Base-by-base conservation (phyloP, 139 green algal genomes). In the Coelastrella sp. region DNA sequence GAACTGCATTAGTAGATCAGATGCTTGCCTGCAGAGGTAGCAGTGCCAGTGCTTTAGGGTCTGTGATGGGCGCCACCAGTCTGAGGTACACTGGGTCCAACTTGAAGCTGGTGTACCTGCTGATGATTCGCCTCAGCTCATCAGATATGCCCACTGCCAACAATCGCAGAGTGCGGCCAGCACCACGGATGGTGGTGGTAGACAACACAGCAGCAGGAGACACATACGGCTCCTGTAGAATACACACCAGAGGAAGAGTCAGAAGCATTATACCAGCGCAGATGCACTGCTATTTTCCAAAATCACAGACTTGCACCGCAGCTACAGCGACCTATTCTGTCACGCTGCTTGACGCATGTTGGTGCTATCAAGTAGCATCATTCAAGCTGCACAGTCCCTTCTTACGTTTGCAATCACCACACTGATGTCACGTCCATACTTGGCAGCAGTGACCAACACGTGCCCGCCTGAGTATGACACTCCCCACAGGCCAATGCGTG, bases 341-440 rank as follows among this genome's bases (percentile, higher is more conserved):
- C n/a, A n/a, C n/a, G n/a, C n/a, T n/a, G n/a, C n/a, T n/a, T n/a
- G n/a, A n/a, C n/a, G n/a, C n/a, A n/a, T n/a, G n/a, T n/a, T n/a
- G n/a, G n/a, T n/a, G n/a, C n/a, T n/a, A n/a, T n/a, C n/a, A n/a
- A n/a, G n/a, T n/a, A n/a, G n/a, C n/a, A n/a, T n/a, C n/a, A n/a
- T n/a, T n/a, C n/a, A n/a, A n/a, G n/a, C n/a, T n/a, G n/a, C n/a
- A n/a, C n/a, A n/a, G n/a, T n/a, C n/a, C 45, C 11, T 38, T 7
- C 84, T 32, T 74, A 93, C 89, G 84, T 91, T 89, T 34, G 83
- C 85, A 1, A 90, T 40, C 30, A 92, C 79, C 3, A 37, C 43
- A 8, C 40, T 41, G 67, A 76, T 51, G 34, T 80, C 53, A 37
- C 27, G 43, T 35, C 75, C 53, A 40, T 71, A 71, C 21, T 51